These are phyloP conservation scores for Coffea canephora DNA, from an alignment of 257 asterid species.

Conservation along the genomic window DNA sequence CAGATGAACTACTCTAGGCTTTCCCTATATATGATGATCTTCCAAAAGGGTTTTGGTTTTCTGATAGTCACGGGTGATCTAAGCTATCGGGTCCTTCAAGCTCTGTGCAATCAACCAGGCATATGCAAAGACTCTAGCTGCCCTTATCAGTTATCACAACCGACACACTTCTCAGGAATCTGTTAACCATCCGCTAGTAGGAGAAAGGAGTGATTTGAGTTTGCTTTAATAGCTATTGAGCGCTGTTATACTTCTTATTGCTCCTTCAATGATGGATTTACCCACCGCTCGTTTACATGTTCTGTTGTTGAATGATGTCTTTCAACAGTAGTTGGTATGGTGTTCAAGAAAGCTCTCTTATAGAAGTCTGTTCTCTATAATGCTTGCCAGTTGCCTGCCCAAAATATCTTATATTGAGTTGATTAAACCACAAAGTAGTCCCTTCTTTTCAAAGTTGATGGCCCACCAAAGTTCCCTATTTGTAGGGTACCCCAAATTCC, in stretches of 20 bases:
- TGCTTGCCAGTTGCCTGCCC: conserved; percentile 33
- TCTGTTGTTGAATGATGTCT: neutral
- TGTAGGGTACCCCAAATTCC: neutral
- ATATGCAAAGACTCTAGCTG: neutral
- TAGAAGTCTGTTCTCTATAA: conserved; percentile 1
- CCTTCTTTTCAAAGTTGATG: conserved; percentile 6
- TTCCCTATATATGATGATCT: neutral
- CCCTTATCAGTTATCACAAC: neutral
- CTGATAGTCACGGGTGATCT: neutral
- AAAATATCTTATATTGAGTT: neutral
- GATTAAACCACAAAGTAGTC: conserved; percentile 1
- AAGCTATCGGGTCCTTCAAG: neutral
- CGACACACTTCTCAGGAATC: neutral
- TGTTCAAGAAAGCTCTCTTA: neutral
- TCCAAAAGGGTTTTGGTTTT: neutral
- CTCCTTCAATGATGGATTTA: neutral
- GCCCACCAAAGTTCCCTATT: conserved; percentile 13
- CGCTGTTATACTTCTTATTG: neutral
- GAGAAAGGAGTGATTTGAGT: neutral
- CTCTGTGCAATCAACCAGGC: neutral
- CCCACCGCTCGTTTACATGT: neutral
- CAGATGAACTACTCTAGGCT: neutral
- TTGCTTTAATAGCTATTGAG: neutral
- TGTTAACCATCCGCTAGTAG: neutral
- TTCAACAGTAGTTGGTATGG: neutral